A percentile compares a stretch with the other conserved stretches of the same genome.
Conservation (phyloP, 2,329 filamentous ascomycete species). For the Mycosphaerella sp. region DNA sequence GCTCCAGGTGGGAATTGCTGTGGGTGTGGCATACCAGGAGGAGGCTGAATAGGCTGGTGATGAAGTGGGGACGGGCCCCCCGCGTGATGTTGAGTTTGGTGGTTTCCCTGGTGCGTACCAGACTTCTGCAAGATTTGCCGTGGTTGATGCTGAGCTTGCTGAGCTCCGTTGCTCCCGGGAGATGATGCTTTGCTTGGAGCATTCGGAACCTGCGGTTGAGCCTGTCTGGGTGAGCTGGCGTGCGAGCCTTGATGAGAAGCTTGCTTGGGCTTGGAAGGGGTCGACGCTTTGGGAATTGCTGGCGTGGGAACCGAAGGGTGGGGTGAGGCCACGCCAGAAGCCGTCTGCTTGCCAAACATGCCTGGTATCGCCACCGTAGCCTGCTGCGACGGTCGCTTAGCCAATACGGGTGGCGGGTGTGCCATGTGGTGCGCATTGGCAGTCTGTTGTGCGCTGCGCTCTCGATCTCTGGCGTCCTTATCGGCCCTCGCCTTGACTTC, state of each 20-base stretch:
- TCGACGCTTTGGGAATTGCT: constrained; percentile 72
- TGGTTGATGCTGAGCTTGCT: constrained; percentile 59
- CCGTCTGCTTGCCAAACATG: constrained; percentile 48
- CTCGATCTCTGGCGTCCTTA: constrained; percentile 35
- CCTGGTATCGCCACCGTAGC: constrained; percentile 49
- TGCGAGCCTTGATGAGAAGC: constrained; percentile 72
- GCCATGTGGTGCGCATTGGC: constrained; percentile 29
- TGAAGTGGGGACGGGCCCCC: constrained; percentile 36
- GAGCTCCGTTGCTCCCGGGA: constrained; percentile 54
- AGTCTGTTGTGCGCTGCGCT: constrained; percentile 39
- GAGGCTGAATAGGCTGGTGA: constrained; percentile 55
- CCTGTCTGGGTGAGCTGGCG: constrained; percentile 62
- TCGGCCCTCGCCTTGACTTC: constrained; percentile 49
- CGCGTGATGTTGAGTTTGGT: constrained; percentile 36
- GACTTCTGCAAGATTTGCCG: constrained; percentile 59
- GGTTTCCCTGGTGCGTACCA: constrained; percentile 49
- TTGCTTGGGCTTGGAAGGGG: constrained; percentile 69
- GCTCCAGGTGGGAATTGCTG: constrained; percentile 36
- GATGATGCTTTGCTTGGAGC: constrained; percentile 51
- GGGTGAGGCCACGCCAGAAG: constrained; percentile 62
- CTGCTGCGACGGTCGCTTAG: constrained; percentile 55
- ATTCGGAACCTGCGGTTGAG: constrained; percentile 45
- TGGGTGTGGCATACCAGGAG: constrained; percentile 50
- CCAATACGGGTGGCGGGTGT: constrained; percentile 38
- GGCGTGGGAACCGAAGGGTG: constrained; percentile 75